phyloP scores from a whole-genome alignment of 352 stramenopile genomes.

The Paralagenidium karlingii region DNA sequence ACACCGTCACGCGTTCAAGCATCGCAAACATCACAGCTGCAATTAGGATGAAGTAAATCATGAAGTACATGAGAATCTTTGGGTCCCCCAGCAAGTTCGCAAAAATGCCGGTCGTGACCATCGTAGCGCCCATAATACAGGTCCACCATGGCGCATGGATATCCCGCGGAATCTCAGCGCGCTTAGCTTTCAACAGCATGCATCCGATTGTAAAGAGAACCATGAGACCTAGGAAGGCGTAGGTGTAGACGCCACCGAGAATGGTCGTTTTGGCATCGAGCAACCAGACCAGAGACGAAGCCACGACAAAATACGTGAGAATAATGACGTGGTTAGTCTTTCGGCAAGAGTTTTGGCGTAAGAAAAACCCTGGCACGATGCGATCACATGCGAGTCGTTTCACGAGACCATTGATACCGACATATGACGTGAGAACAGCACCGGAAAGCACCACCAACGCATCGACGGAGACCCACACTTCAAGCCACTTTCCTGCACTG shows the following conservation, averaged over 20 bases:
- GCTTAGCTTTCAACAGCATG: constrained; percentile 79
- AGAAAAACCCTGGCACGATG: constrained; percentile 35
- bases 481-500: constrained; percentile 19
- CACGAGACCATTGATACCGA: constrained; percentile 63
- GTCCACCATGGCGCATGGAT: constrained; percentile 37
- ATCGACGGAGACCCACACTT: constrained; percentile 52
- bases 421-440: constrained; percentile 77
- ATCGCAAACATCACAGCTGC: constrained; percentile 29
- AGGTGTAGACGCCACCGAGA: constrained; percentile 74
- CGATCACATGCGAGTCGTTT: constrained; percentile 57
- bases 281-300: constrained; percentile 48
- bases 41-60: constrained; percentile 36
- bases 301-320: constrained; percentile 46
- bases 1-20: constrained; percentile 32
- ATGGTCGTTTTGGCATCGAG: constrained; percentile 57
- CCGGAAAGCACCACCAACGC: constrained; percentile 80
- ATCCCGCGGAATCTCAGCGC: constrained; percentile 52
- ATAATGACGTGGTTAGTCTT: constrained; percentile 72
- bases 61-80: constrained; percentile 34
- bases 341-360: constrained; percentile 40
- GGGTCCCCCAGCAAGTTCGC: constrained; percentile 29
- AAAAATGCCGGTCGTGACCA: constrained; percentile 35
- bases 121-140: constrained; percentile 20
- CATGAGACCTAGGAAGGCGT: constrained; percentile 75
- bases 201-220: constrained; percentile 66